phyloP scores from a whole-genome alignment of 2,329 filamentous ascomycete genomes.

The Pseudogymnoascus destructans region DNA sequence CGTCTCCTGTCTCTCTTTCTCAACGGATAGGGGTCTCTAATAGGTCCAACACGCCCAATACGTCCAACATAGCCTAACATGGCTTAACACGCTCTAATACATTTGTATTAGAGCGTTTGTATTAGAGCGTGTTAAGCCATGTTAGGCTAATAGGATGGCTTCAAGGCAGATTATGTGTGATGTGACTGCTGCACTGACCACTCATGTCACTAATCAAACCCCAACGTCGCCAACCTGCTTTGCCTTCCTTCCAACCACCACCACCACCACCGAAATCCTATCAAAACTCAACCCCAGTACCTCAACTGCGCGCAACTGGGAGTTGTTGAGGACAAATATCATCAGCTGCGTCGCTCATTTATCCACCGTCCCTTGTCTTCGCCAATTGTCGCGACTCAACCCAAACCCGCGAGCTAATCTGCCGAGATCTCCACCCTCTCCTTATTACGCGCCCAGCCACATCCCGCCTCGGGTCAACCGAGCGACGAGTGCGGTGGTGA shows the following conservation, averaged over 20 bases:
- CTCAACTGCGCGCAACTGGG: neutral
- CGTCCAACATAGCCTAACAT: neutral
- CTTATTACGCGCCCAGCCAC: slow-evolving; percentile 10
- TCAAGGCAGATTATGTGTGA: slow-evolving; percentile 5
- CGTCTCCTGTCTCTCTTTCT: neutral
- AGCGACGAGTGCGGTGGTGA: slow-evolving; percentile 7
- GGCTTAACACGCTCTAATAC: neutral
- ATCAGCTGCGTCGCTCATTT: neutral
- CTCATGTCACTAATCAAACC: neutral
- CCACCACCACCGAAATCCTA: neutral
- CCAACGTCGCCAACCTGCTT: neutral
- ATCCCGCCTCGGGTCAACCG: slow-evolving; percentile 3
- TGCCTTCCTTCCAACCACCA: neutral
- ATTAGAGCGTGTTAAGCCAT: neutral
- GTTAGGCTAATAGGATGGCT: neutral
- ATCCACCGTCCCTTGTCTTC: neutral
- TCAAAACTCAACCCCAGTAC: neutral
- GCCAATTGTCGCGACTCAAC: neutral
- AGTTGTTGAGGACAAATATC: neutral
- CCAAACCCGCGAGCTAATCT: slow-evolving; percentile 1
- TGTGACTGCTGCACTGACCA: slow-evolving; percentile 9
- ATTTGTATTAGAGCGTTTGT: too few relatives aligned
- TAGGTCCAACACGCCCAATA: neutral
- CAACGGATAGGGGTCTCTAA: slow-evolving; percentile 1
- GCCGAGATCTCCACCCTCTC: slow-evolving; percentile 7